phyloP scores from a whole-genome alignment of 768 basidiomycete species.

The Suillus fuscotomentosus region DNA sequence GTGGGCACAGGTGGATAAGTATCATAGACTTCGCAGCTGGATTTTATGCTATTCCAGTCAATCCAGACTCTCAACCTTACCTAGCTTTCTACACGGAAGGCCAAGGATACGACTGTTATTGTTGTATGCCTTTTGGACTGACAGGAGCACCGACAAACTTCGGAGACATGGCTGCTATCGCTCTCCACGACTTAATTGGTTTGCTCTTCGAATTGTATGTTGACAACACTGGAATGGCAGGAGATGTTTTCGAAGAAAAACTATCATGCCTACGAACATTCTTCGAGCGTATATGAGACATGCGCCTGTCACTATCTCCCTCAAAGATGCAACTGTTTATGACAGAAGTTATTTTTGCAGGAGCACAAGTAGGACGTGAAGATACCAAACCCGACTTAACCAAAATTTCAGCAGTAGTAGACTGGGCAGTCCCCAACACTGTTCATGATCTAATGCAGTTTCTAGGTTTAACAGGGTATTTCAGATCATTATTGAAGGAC shows the following conservation, averaged over 20 bases:
- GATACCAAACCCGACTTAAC: no score
- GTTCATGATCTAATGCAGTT: no score
- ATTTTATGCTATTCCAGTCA: slow-evolving; percentile 22
- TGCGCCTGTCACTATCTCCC: not conserved
- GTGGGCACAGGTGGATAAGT: no score
- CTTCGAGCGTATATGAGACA: not conserved
- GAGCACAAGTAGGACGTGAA: no score
- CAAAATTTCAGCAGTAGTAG: no score
- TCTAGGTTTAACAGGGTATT: no score
- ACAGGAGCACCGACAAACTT: slow-evolving; percentile 27
- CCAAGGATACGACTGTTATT: slow-evolving; percentile 19
- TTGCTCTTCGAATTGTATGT: slow-evolving; percentile 29
- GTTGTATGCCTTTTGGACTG: slow-evolving; percentile 24
- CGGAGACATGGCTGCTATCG: slow-evolving; percentile 23
- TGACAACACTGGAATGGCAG: slow-evolving; percentile 35
- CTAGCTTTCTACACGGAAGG: slow-evolving; percentile 22
- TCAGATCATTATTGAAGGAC: no score
- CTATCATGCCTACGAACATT: no score
- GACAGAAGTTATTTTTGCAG: slow-evolving; percentile 34
- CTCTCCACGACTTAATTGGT: not conserved
- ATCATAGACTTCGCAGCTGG: slow-evolving; percentile 23
- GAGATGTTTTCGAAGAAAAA: no score
- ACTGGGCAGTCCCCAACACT: no score
- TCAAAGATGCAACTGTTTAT: not conserved
- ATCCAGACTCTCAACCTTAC: slow-evolving; percentile 14